Evolutionary conservation across 208 protist species (phyloP).

Genomic region (Trypanosomatidae sp.): DNA sequence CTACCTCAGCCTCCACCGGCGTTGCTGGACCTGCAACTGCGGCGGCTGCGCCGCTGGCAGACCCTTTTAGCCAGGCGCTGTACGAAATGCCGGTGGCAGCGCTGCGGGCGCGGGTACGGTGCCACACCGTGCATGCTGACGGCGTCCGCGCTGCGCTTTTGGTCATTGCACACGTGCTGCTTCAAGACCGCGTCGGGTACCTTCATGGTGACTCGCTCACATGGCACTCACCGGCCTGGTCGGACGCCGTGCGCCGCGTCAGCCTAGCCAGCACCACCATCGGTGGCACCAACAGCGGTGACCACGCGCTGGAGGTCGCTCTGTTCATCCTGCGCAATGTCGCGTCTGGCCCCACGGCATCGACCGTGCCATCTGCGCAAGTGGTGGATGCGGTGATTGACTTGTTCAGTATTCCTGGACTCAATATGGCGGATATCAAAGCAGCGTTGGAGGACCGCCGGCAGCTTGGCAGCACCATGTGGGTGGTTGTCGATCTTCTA

Average conservation of each 20-base stretch:
- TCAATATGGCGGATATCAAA: conserved; percentile 14
- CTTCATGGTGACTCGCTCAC: conserved; percentile 15
- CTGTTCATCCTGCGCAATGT: conserved; percentile 24
- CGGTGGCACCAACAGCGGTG: conserved; percentile 30
- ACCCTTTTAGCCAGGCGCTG: conserved; percentile 16
- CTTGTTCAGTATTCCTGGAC: conserved; percentile 21
- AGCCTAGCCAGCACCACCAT: conserved; percentile 43
- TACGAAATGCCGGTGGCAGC: conserved; percentile 24
- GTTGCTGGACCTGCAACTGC: conserved; percentile 1
- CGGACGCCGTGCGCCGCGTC: conserved; percentile 57
- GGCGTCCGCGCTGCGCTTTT: conserved; percentile 57
- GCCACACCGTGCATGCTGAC: conserved; percentile 45
- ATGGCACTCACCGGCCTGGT: conserved; percentile 63
- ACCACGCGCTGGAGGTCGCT: conserved; percentile 41
- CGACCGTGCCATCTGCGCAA: conserved; percentile 16
- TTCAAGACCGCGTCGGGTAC: conserved; percentile 20
- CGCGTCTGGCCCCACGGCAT: conserved; percentile 3
- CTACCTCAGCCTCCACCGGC: neutral
- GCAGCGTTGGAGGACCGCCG: conserved; percentile 26
- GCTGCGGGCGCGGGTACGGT: conserved; percentile 44
- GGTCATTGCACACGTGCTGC: conserved; percentile 45
- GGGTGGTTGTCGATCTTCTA: conserved; percentile 24
- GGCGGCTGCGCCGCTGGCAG: neutral
- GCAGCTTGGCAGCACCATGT: conserved; percentile 23
- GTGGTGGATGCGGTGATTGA: conserved; percentile 31